A percentile compares a stretch with the other conserved stretches of the same genome.
These are phyloP conservation scores for Drechslera avenae DNA, from an alignment of 2,329 filamentous ascomycete genomes.

Conservation along the genomic window DNA sequence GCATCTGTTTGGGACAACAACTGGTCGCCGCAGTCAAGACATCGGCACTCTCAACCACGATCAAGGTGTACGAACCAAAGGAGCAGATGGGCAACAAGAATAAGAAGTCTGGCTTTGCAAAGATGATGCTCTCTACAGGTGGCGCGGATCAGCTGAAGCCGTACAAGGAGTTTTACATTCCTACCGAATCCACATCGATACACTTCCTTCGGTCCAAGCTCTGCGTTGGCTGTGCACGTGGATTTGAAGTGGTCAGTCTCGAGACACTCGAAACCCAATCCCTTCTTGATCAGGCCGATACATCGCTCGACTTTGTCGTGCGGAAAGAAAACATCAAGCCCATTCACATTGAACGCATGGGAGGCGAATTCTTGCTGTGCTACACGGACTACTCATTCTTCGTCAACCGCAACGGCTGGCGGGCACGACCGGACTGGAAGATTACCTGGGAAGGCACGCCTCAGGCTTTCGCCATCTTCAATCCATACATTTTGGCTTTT, in stretches of 20 bases:
- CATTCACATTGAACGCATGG: conserved; percentile 95
- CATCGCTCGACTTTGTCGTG: conserved; percentile 94
- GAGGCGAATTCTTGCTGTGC: conserved; percentile 95
- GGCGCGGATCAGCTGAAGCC: conserved; percentile 95
- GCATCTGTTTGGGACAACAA: conserved; percentile 91
- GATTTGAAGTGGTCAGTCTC: conserved; percentile 95
- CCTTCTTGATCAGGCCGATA: conserved; percentile 94
- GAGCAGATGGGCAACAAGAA: conserved; percentile 91
- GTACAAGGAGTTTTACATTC: conserved; percentile 89
- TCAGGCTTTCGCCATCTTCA: conserved; percentile 89
- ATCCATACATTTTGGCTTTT: conserved; percentile 96
- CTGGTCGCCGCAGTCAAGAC: conserved; percentile 97
- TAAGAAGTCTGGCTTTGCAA: conserved; percentile 92
- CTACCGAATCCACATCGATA: conserved; percentile 95
- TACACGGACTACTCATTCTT: conserved; percentile 99
- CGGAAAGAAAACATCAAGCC: conserved; percentile 91
- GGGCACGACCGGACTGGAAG: conserved; percentile 92
- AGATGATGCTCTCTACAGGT: conserved; percentile 89
- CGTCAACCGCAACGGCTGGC: conserved; percentile 97
- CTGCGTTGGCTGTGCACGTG: conserved; percentile 92
- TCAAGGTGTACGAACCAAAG: conserved; percentile 99
- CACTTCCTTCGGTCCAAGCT: conserved; percentile 97
- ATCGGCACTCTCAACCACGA: conserved; percentile 88
- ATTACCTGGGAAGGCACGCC: conserved; percentile 97
- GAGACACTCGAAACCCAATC: conserved; percentile 99